phyloP scores from a whole-genome alignment of 164 flowering plant species.

The Kingdonia uniflora region DNA sequence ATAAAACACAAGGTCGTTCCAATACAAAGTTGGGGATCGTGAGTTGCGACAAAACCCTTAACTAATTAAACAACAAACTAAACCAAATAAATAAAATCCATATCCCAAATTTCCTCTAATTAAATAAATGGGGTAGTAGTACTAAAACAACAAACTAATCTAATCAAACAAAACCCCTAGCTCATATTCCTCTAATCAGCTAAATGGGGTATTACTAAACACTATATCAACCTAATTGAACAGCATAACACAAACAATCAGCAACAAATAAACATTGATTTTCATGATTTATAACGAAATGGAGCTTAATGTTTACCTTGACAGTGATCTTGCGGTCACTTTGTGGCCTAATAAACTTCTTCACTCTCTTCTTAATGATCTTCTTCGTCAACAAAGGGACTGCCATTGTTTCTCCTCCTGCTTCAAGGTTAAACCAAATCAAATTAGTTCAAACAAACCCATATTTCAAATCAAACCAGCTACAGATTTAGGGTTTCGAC shows the following conservation, averaged over 20 bases:
- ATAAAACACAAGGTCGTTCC: no score
- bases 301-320: slow-evolving; percentile 22
- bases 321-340: slow-evolving; percentile 40
- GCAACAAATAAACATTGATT: not conserved
- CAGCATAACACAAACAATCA: not conserved
- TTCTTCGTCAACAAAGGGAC: slow-evolving; percentile 42
- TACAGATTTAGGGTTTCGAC: not conserved
- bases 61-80: no score
- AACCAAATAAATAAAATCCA: no score
- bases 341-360: slow-evolving; percentile 51
- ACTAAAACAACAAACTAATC: no score
- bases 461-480: not conserved
- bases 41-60: no score
- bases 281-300: not conserved
- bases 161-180: no score
- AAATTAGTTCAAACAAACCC: not conserved
- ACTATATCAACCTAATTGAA: not conserved
- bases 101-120: no score
- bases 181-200: no score
- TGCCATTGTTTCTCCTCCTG: slow-evolving; percentile 26
- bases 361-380: slow-evolving; percentile 48
- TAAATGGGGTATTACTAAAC: no score
- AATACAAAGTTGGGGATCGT: no score
- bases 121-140: no score
- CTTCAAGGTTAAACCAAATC: not conserved